phyloP scores from a whole-genome alignment of 768 basidiomycete species.

The Xerocomellus chrysenteron region DNA sequence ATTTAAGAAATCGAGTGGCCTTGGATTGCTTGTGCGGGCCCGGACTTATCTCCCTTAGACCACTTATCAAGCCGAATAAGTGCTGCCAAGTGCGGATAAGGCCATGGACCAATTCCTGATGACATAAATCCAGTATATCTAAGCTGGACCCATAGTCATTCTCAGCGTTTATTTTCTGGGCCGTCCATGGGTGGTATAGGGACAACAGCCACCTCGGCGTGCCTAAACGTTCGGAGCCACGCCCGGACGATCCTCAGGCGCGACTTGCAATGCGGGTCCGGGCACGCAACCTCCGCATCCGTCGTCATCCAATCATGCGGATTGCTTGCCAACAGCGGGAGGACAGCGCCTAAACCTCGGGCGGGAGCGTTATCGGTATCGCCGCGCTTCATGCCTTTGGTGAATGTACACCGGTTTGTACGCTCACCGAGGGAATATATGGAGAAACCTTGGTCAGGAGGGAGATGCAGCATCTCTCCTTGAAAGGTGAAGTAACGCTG shows the following conservation, averaged over 20 bases:
- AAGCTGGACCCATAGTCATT: too few species aligned
- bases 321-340: conserved; percentile 62
- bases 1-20: too few species aligned
- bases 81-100: too few species aligned
- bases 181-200: conserved; percentile 19
- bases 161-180: too few species aligned
- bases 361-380: neutral
- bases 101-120: too few species aligned
- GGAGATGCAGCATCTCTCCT: conserved; percentile 35
- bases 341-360: conserved; percentile 46
- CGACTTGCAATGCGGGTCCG: conserved; percentile 65
- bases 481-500: too few species aligned
- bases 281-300: conserved; percentile 63
- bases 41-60: too few species aligned
- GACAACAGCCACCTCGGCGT: conserved; percentile 53
- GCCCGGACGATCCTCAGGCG: conserved; percentile 51
- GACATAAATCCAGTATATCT: too few species aligned
- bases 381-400: neutral
- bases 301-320: conserved; percentile 68
- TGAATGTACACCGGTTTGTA: neutral
- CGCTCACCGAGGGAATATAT: conserved; percentile 60
- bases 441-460: conserved; percentile 62
- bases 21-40: too few species aligned
- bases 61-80: too few species aligned
- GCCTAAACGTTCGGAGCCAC: conserved; percentile 51